phyloP scores from a whole-genome alignment of 2,329 filamentous ascomycete genomes.

The Neofusicoccum sp. region DNA sequence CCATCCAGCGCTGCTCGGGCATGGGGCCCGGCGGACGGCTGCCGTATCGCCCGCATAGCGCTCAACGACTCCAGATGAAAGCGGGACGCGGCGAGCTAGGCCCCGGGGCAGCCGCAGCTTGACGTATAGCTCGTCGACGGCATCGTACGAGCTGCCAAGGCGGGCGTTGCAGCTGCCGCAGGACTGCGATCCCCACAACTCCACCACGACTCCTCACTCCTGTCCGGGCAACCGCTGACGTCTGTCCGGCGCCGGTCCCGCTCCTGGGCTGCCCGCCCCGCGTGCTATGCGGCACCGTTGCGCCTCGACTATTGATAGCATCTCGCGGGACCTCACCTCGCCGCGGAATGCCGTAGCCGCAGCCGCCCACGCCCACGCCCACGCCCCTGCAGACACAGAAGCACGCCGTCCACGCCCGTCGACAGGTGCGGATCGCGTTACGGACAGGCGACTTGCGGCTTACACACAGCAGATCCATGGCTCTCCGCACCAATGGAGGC shows the following conservation, averaged over 20 bases:
- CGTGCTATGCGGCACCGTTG: too few species aligned
- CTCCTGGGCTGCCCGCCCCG: not conserved
- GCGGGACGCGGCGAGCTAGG: not conserved
- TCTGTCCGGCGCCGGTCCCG: too few species aligned
- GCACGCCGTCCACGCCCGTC: too few species aligned
- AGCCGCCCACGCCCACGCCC: too few species aligned
- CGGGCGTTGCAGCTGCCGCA: not conserved
- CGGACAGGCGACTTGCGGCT: not conserved
- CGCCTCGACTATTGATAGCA: too few species aligned
- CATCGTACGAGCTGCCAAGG: not conserved
- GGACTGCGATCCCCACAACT: slow-evolving; percentile 1
- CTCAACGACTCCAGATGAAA: not conserved
- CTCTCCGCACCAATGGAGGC: not conserved
- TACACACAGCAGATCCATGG: not conserved
- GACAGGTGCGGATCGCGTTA: too few species aligned
- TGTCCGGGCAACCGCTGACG: too few species aligned
- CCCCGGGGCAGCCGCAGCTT: not conserved
- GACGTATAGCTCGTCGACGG: slow-evolving; percentile 1
- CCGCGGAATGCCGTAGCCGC: too few species aligned
- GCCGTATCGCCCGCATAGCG: not conserved
- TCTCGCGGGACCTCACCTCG: too few species aligned
- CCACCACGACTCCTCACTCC: not conserved
- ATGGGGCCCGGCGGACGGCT: not conserved
- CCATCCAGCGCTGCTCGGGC: not conserved
- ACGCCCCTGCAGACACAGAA: too few species aligned